phyloP scores from a whole-genome alignment of 805 yeast genomes.

The Saturnispora zaruensis region DNA sequence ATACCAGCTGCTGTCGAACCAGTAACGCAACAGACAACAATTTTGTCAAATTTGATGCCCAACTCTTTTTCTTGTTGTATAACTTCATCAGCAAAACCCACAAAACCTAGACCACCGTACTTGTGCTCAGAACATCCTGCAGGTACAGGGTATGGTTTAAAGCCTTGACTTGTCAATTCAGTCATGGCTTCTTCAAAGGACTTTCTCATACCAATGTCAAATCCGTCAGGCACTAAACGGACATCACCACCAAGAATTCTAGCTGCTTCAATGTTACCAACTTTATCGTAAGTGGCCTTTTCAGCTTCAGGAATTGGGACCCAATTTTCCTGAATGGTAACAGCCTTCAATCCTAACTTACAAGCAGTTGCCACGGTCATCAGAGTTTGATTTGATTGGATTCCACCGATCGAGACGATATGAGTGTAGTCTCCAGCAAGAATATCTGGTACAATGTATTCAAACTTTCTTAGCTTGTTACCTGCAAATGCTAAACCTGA shows the following conservation, averaged over 20 bases:
- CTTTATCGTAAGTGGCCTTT: slow-evolving; percentile 25
- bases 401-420: slow-evolving; percentile 30
- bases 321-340: slow-evolving; percentile 31
- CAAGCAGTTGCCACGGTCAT: slow-evolving; percentile 32
- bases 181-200: slow-evolving; percentile 28
- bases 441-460: slow-evolving; percentile 29
- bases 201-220: slow-evolving; percentile 30
- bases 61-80: slow-evolving; percentile 28
- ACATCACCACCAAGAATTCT: slow-evolving; percentile 32
- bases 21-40: slow-evolving; percentile 30
- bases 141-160: slow-evolving; percentile 31
- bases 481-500: slow-evolving; percentile 31
- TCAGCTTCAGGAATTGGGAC: slow-evolving; percentile 30
- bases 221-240: slow-evolving; percentile 27
- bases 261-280: slow-evolving; percentile 31
- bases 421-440: slow-evolving; percentile 29
- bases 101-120: slow-evolving; percentile 31
- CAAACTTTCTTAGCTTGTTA: slow-evolving; percentile 28
- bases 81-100: slow-evolving; percentile 30
- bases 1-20: slow-evolving; percentile 31
- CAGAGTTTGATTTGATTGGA: slow-evolving; percentile 30
- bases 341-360: slow-evolving; percentile 29
- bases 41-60: slow-evolving; percentile 29
- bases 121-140: slow-evolving; percentile 32
- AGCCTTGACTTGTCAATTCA: slow-evolving; percentile 23